Base-by-base conservation (phyloP, 805 yeast genomes). In the Kuraishia capsulata region DNA sequence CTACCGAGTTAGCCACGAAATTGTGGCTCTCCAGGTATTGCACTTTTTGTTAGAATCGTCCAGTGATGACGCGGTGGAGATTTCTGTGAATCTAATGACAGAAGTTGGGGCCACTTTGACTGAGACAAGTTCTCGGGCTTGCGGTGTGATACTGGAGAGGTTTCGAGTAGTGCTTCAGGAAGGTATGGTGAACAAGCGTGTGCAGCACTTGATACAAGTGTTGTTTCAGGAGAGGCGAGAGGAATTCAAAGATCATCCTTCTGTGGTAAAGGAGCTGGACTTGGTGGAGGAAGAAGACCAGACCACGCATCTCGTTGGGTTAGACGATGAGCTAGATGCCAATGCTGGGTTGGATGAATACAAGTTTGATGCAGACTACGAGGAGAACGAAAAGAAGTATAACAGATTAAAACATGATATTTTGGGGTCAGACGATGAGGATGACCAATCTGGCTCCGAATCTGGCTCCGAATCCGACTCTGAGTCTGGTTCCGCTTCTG, bases 241-340 rank as follows among this genome's bases (percentile, higher is more conserved):
- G 3, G 64, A 65, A 4, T 77, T 64, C 42, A 50, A 50, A 20
- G 62, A 61, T 2, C 53, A 49, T 30, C 69, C 69, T 4, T 46
- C 58, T 0, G 48, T 80, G 2, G 59, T 59, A 4, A 59, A 62
- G 16, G 75, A 61, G 3, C 59, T 81, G 20, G 88, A 81, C 54
- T 53, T 75, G 35, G 81, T 81, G 1, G 82, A 76, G 23, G 81
- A 74, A 16, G 80, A 76, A 0, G 88, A 81, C 42, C 69, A 67
- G 40, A 58, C 68, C 4, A 65, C 76, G 0, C 88, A 82, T 50
- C 57, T 66, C 36, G 48, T 81, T 4, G 70, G 68, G 19, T 55
- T 83, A 23, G 78, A 74, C 38, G 83, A 71, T 36, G 57, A 62
- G 25, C 51, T 76, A 16, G 61, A 68, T 30, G 64, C 71, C 2